Evolutionary conservation across 2,329 filamentous ascomycete genomes (phyloP).

Genomic region (Phaeophleospora eucalypticola): DNA sequence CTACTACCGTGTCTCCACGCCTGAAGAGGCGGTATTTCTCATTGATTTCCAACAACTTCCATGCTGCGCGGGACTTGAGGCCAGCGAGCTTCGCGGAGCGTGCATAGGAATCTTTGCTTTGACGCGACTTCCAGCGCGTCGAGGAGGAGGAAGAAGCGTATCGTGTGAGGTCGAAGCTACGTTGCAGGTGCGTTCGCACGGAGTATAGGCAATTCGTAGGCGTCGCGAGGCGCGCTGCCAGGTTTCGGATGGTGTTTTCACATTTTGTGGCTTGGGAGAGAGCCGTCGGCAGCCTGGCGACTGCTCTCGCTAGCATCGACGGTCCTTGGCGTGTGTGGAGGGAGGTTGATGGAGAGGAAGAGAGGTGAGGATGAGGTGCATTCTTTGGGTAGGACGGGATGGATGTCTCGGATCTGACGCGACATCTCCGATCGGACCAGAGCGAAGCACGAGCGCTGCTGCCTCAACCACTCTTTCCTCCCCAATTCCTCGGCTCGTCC

Average conservation of each 20-base stretch:
- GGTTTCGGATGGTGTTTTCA: background rate
- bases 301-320: constrained; percentile 21
- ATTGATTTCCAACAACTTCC: constrained; percentile 90
- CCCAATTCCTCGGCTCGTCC: no score
- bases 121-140: constrained; percentile 77
- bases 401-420: no score
- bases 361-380: no score
- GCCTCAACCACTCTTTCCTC: no score
- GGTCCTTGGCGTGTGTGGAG: background rate
- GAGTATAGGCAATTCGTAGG: background rate
- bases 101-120: constrained; percentile 67
- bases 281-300: constrained; percentile 11
- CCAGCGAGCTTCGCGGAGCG: constrained; percentile 72
- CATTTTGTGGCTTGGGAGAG: background rate
- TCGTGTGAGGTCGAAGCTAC: background rate
- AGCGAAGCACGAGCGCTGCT: no score
- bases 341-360: no score
- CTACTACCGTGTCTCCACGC: constrained; percentile 78
- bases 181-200: background rate
- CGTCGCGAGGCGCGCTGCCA: background rate
- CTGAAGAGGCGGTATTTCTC: constrained; percentile 74
- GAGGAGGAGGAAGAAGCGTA: constrained; percentile 52
- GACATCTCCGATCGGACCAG: no score
- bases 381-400: no score
- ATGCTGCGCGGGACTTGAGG: constrained; percentile 85